Base-by-base conservation (phyloP, 257 asterid species). In the Parsonsia alboflavescens region DNA sequence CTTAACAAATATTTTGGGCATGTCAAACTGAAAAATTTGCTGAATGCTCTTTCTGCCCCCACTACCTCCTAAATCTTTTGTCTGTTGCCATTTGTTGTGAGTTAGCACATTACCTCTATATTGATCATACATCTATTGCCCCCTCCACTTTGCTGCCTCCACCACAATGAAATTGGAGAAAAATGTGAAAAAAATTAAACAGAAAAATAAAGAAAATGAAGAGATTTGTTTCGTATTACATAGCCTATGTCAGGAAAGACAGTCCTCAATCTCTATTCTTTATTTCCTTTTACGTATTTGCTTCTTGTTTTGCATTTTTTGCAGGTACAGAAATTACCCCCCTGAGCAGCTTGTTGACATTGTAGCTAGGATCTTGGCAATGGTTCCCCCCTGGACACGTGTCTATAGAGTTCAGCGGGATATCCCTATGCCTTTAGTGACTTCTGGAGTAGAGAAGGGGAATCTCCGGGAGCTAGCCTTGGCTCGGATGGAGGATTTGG, bases 321-420 rank as follows among this genome's bases (percentile, higher is more conserved):
- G 73, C 86, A 94, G 97, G 88, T 94, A 94, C 75, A 83, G 97
- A 80, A 94, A 92, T 84, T 94, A 94, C 82, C 97, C 99, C 19
- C 99, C 99, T 7, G 96, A 94, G 85, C 98, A 94, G 90, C 97
- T 94, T 83, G 98, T 94, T 45, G 98, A 94, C 85, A 94, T 94
- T 76, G 90, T 94, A 75, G 99, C 99, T 79, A 90, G 97, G 80
- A 94, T 94, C 78, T 88, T 94, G 28, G 93, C 98, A 6, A 73
- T 92, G 96, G 98, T 94, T 76, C 98, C 99, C 33, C 99, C 99
- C 0, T 95, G 99, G 99, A 95, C 98, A 54, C 99, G 98, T 75
- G 98, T 95, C 66, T 95, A 95, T 76, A 89, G 98, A 88, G 99
- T 95, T 83, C 98, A 95, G 79, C 88, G 99, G 63, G 98, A 95